Evolutionary conservation across 169 alveolate genomes (phyloP), one percentile per base, ranked within the genome.

Genomic region (Sarcocystis neurona): DNA sequence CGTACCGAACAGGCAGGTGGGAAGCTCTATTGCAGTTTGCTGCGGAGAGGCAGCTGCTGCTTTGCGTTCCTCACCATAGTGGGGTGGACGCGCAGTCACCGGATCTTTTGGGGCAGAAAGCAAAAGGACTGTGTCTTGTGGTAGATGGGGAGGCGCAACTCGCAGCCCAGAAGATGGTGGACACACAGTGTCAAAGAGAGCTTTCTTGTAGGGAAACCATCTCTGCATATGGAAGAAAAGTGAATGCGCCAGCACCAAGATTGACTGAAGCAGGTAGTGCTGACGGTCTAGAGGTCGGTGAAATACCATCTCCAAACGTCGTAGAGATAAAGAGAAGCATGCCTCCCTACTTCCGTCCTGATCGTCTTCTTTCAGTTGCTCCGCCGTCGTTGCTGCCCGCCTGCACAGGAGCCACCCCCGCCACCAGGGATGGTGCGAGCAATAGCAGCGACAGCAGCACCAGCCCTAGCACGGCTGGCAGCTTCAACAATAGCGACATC

Each of bases 11-110:
- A 41, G 91, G 91, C 20, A 53, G 70, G 32, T 48, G 66, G 72
- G 85, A 74, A 34, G 91, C 74, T 37, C 74, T 87, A 12, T 37
- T 87, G n/a, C 47, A 87, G n/a, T 53, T 87, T 30, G 41, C 80
- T 10, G 12, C 60, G 12, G 87, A 39, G 10, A 50, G 77, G 30
- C 56, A 87, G 0, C 70, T 87, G 18, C 79, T 72, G 15, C 30
- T 87, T 27, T 87, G 91, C 34, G 70, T 87, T 15, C 91, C 91
- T n/a, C 91, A 87, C 50, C 82, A 43, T n/a, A n/a, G 46, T 0
- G 91, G 91, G 12, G 56, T 30, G 72, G 78, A 72, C 48, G 80
- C 60, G n/a, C 32, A 74, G 63, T 27, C 66, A 48, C 0, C 68
- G 58, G 68, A 74, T 47, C 18, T 77, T 37, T 23, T 68, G 63